Evolutionary conservation across 116 monocot genomes (phyloP).

Genomic region (Trichopus zeylanicus): DNA sequence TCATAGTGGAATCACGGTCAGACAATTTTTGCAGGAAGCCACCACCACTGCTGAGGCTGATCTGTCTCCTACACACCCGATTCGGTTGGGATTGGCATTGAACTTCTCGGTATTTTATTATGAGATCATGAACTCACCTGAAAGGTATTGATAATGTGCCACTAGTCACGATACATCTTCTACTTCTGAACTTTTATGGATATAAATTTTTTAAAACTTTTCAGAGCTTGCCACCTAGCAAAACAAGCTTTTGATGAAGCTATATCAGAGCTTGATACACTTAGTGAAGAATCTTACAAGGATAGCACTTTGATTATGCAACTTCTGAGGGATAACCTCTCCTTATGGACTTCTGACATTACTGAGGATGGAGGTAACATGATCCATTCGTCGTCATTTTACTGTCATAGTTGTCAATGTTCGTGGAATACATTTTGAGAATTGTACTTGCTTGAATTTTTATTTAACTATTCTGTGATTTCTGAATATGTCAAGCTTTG

Average conservation of each 20-base stretch:
- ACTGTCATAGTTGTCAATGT: background rate
- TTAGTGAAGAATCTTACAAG: slow-evolving; percentile 41
- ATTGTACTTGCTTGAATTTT: no score
- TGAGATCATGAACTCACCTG: slow-evolving; percentile 43
- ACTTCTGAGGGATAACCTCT: slow-evolving; percentile 37
- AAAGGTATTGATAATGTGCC: slow-evolving; percentile 11
- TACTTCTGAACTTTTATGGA: slow-evolving; percentile 1
- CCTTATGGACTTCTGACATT: slow-evolving; percentile 28
- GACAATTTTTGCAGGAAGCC: slow-evolving; percentile 14
- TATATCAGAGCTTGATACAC: slow-evolving; percentile 33
- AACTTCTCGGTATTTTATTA: slow-evolving; percentile 42
- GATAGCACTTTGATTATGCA: slow-evolving; percentile 46
- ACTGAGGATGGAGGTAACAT: slow-evolving; percentile 23
- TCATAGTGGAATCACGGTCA: background rate
- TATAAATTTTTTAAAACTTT: background rate
- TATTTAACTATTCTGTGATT: no score
- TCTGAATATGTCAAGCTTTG: no score
- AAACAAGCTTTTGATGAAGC: slow-evolving; percentile 39
- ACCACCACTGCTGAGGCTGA: slow-evolving; percentile 16
- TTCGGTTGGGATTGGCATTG: slow-evolving; percentile 35
- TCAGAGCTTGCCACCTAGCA: slow-evolving; percentile 37
- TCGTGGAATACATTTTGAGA: background rate
- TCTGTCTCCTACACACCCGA: slow-evolving; percentile 29
- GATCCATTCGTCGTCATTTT: background rate
- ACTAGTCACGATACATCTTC: background rate